Conservation (phyloP, 352 stramenopile genomes). For the Pythium rhizo-oryzae region DNA sequence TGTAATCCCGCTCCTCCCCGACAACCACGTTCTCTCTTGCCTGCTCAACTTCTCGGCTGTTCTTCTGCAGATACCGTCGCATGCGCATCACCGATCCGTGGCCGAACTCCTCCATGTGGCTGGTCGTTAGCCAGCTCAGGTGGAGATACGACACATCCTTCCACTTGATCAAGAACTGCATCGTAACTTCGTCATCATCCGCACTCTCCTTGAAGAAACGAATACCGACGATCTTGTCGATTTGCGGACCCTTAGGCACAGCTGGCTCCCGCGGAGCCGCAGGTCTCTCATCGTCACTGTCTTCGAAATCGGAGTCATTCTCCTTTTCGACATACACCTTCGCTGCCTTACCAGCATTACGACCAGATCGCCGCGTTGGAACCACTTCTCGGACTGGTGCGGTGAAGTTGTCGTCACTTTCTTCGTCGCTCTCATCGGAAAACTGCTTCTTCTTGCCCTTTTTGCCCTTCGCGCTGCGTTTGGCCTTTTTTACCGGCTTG, state of each 20-base stretch:
- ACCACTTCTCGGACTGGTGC: slow-evolving; percentile 40
- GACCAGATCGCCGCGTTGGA: slow-evolving; percentile 74
- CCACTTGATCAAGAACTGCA: slow-evolving; percentile 99
- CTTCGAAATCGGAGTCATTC: slow-evolving; percentile 63
- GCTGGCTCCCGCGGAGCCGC: slow-evolving; percentile 41
- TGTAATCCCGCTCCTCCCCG: slow-evolving; percentile 77
- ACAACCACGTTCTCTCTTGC: slow-evolving; percentile 75
- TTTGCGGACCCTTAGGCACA: slow-evolving; percentile 76
- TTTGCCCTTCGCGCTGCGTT: slow-evolving; percentile 47
- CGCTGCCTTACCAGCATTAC: slow-evolving; percentile 80
- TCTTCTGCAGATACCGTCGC: slow-evolving; percentile 87
- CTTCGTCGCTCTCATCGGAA: slow-evolving; percentile 82
- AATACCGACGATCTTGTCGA: slow-evolving; percentile 93
- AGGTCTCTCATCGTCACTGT: slow-evolving; percentile 72
- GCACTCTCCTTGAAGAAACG: slow-evolving; percentile 67
- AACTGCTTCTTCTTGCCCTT: slow-evolving; percentile 72
- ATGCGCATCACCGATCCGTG: slow-evolving; percentile 82
- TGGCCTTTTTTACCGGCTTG: slow-evolving; percentile 74
- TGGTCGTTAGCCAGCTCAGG: slow-evolving; percentile 96
- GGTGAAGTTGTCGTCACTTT: slow-evolving; percentile 57
- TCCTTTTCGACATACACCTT: slow-evolving; percentile 89
- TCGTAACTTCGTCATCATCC: slow-evolving; percentile 62
- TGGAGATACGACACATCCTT: slow-evolving; percentile 97
- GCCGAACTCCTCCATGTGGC: slow-evolving; percentile 92
- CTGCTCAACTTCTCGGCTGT: slow-evolving; percentile 79